Base-by-base conservation (phyloP, 2,329 filamentous ascomycete species). In the Trichoderma gracile region DNA sequence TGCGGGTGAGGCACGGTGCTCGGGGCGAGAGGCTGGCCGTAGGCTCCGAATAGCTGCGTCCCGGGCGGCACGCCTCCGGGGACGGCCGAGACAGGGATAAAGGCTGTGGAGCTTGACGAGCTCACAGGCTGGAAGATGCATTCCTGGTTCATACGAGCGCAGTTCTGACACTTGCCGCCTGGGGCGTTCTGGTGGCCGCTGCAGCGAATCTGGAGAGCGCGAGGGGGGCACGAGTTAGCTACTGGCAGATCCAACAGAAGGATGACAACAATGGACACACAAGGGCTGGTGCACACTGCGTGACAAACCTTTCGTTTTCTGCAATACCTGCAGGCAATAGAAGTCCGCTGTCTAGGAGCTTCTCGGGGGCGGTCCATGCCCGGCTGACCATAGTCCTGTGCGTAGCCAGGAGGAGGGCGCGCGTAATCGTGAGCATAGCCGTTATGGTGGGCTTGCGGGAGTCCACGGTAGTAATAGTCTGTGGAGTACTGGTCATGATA, bases 51-150 rank as follows among this genome's bases (percentile, higher is more conserved):
- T 7, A 86, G 75, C 64, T 80, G 83, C 2, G 83, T 84, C 1
- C 84, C 83, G 1, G 83, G 82, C 1, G 84, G 82, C 1, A 86
- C 81, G 15, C 82, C 83, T n/a, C 83, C 83, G n/a, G 81, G 80
- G 6, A 86, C 76, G 17, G 84, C 84, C 2, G 83, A 84, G 5
- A 87, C 82, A 1, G 84, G 84, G 15, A 86, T 83, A 67, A 86
- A 86, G 1, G 84, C 84, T 1, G 84, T 84, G 5, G 82, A 82
- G 45, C 81, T 80, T 12, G 82, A 81, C 0, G 81, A 83, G 4
- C 82, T 85, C 1, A 86, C 84, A 0, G 84, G 84, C 69, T 86
- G 84, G 65, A 87, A 86, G 15, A 86, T 80, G 66, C 84, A 87
- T 66, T 87, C 84, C 68, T 86, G 85, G 55, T 84, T 84, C 76